Conservation (phyloP, 2,329 filamentous ascomycete genomes). For the Epichloe glyceriae region DNA sequence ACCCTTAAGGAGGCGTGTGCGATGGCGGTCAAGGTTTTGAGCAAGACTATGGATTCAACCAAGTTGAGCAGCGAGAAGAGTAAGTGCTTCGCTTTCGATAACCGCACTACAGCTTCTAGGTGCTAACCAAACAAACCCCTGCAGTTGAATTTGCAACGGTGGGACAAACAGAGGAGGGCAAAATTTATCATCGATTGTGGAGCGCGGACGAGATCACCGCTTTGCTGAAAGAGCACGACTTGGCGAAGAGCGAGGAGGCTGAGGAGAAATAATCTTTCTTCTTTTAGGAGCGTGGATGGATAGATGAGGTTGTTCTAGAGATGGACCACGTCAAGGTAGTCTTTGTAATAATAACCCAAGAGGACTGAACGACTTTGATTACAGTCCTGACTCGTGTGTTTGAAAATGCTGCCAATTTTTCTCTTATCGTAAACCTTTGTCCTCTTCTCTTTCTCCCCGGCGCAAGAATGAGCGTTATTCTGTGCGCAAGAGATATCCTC, state of each 20-base stretch:
- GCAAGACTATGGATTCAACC: conserved; percentile 99
- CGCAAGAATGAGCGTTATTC: background rate
- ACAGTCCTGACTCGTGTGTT: background rate
- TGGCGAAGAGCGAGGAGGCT: conserved; percentile 72
- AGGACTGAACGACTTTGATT: background rate
- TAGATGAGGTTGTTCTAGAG: conserved; percentile 5
- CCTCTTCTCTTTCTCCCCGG: background rate
- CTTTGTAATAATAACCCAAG: conserved; percentile 10
- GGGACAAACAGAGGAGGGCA: conserved; percentile 85
- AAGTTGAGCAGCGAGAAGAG: conserved; percentile 99
- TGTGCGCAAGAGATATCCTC: background rate
- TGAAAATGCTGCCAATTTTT: background rate
- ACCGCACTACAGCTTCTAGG: background rate
- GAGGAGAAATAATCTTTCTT: conserved; percentile 43
- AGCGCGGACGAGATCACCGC: conserved; percentile 91
- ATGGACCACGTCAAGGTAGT: conserved; percentile 2
- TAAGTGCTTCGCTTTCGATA: conserved; percentile 38
- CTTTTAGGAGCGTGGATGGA: conserved; percentile 1
- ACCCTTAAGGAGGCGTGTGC: conserved; percentile 91
- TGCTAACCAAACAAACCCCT: conserved; percentile 9
- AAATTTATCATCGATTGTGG: conserved; percentile 98
- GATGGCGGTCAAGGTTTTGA: conserved; percentile 95
- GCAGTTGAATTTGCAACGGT: conserved; percentile 96
- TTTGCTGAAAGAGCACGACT: conserved; percentile 84
- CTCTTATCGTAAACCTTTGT: too few species aligned